Evolutionary conservation across 768 basidiomycete species (phyloP).

Genomic region (Tulasnella sp.): DNA sequence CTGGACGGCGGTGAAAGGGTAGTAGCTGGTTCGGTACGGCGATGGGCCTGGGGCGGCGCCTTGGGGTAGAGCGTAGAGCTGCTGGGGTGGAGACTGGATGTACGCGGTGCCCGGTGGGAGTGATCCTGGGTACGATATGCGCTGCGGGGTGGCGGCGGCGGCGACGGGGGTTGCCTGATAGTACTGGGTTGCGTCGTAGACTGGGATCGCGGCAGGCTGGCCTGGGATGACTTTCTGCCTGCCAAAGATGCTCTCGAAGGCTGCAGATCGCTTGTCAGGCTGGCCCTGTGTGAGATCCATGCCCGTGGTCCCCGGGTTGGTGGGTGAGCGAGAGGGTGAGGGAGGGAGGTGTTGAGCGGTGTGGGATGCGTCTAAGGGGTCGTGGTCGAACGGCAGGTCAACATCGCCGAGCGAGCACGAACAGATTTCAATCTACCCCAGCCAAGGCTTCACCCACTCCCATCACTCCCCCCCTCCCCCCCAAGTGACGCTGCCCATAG

Average conservation of each 20-base stretch:
- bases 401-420: conserved; percentile 10
- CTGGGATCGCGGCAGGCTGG: neutral
- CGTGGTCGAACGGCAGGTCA: conserved; percentile 10
- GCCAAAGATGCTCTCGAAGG: conserved; percentile 28
- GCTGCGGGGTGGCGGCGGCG: neutral
- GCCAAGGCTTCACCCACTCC: conserved; percentile 3
- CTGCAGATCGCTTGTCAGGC: conserved; percentile 26
- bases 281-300: conserved; percentile 3
- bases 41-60: conserved; percentile 19
- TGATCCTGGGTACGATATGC: conserved; percentile 20
- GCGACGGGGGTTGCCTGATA: neutral
- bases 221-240: conserved; percentile 9
- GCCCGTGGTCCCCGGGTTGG: neutral
- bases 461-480: neutral
- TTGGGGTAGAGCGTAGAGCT: conserved; percentile 15
- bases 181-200: conserved; percentile 22
- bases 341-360: conserved; percentile 6
- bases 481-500: neutral
- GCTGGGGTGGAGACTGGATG: conserved; percentile 12
- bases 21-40: conserved; percentile 16
- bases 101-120: neutral
- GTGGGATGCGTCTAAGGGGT: conserved; percentile 8
- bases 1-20: conserved; percentile 9
- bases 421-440: conserved; percentile 15
- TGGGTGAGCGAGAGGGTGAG: conserved; percentile 5